A percentile compares a stretch with the other conserved stretches of the same genome.
Evolutionary conservation across 2,329 filamentous ascomycete genomes (phyloP).

Genomic region (Chalaropsis thielavioides): DNA sequence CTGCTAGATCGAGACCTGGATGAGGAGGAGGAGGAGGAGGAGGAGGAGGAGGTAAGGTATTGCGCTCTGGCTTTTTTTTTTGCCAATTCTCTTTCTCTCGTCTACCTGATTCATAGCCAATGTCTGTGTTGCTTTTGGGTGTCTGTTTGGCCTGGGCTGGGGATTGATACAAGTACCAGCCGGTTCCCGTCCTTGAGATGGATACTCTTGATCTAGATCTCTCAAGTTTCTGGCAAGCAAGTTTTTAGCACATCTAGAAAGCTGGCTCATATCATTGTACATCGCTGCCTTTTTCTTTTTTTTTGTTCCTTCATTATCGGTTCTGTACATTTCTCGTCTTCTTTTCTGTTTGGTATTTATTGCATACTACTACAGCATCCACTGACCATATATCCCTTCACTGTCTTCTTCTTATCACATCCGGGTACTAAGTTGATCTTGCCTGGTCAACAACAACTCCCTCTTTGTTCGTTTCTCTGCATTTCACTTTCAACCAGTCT

Average conservation of each 20-base stretch:
- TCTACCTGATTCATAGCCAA: neutral
- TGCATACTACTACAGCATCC: neutral
- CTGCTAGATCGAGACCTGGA: neutral
- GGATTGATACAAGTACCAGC: constrained; percentile 2
- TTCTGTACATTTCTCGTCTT: neutral
- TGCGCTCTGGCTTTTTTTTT: constrained; percentile 3
- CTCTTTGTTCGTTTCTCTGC: constrained; percentile 8
- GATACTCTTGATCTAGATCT: neutral
- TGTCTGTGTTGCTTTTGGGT: neutral
- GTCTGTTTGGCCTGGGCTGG: neutral
- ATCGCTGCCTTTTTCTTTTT: neutral
- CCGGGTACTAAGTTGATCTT: constrained; percentile 3
- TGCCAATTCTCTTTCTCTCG: too few relatives aligned
- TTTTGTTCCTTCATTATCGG: constrained; percentile 6
- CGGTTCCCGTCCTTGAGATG: neutral
- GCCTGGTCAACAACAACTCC: constrained; percentile 5
- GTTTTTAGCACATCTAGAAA: neutral
- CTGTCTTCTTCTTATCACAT: neutral
- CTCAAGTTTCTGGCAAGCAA: constrained; percentile 7
- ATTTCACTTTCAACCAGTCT: constrained; percentile 9
- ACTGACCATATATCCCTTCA: neutral
- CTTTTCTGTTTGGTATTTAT: constrained; percentile 9
- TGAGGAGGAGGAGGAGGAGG: neutral
- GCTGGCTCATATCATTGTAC: constrained; percentile 2
- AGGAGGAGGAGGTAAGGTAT: neutral